Base-by-base conservation (phyloP, 331 rosid genomes). In the Quercus lobata region DNA sequence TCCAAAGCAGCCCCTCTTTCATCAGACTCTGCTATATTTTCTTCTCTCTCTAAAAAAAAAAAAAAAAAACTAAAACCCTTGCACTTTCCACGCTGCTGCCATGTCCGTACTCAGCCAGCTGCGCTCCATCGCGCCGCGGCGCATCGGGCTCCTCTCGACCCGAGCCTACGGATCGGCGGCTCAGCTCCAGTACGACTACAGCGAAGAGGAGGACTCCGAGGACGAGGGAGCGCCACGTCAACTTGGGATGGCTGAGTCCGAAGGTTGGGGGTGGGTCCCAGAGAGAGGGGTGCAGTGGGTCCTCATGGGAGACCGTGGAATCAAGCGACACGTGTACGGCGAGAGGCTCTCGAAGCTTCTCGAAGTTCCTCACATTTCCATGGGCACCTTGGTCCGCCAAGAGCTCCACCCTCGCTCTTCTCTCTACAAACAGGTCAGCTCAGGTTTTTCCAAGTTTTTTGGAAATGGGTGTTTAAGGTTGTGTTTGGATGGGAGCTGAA, bases 271-370 rank as follows among this genome's bases (percentile, higher is more conserved):
- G 61, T 88, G 81, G 37, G 68, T 84, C 35, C 94, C 92, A 5
- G 84, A 71, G 69, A 92, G 96, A 75, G 96, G 97, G 9, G 83
- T 94, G 16, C 96, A 92, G 74, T 94, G 95, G 93, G 94, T 88
- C 37, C 69, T 92, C 90, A 92, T 94, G 0, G 98, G 98, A 0
- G 88, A 91, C 72, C 86, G 93, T 0, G 87, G 88, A 5, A 82
- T 82, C 8, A 91, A 80, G 86, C 88, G 93, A 73, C 92, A 84
- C 77, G 19, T 78, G 10, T 91, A 89, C 72, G 91, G 97, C 0
- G 84, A 90, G 80, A 82, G 82, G 84, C 96, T 94, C 80, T 92
- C 97, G 81, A 87, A 86, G 89, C 94, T 94, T 82, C 89, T 92
- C 3, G 81, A 88, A 75, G 94, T 94, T 72, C 98, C 97, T 21